Conservation (phyloP, 2,329 filamentous ascomycete species). For the Cladosporium sp. region DNA sequence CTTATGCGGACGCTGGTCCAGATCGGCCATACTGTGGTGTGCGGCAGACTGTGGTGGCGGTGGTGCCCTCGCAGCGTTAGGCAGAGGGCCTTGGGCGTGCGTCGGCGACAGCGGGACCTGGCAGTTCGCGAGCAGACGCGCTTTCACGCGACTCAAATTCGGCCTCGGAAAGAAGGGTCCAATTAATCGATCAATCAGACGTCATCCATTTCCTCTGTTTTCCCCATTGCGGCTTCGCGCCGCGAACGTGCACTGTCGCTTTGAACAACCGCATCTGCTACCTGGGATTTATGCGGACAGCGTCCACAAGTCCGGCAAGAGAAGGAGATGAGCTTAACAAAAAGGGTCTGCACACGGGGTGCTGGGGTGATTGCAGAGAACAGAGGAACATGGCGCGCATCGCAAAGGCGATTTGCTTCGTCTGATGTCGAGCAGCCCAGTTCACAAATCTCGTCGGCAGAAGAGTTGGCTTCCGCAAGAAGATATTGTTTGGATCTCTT, state of each 20-base stretch:
- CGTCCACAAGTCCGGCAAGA: neutral
- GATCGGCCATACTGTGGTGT: constrained; percentile 26
- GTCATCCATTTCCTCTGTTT: neutral
- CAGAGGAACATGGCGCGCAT: neutral
- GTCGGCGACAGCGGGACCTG: neutral
- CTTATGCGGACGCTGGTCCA: constrained; percentile 52
- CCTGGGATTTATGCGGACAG: no score
- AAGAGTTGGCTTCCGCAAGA: constrained; percentile 49
- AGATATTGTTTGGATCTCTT: constrained; percentile 55
- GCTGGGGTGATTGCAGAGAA: neutral
- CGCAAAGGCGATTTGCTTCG: constrained; percentile 16
- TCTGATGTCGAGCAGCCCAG: constrained; percentile 19
- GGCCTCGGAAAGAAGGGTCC: neutral
- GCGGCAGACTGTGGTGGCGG: neutral
- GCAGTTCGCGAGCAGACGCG: constrained; percentile 5
- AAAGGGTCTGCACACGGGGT: neutral
- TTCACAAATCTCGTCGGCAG: constrained; percentile 20
- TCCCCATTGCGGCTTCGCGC: no score
- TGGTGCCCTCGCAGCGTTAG: no score
- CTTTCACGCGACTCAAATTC: constrained; percentile 1
- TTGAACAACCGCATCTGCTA: no score
- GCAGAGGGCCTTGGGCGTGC: neutral
- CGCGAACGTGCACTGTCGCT: no score
- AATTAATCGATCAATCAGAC: neutral
- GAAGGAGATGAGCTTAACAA: constrained; percentile 1